Percentiles rank a stretch among this genome's conserved stretches.
Evolutionary conservation across 805 yeast genomes (phyloP).

Genomic region (Lipomyces orientalis): DNA sequence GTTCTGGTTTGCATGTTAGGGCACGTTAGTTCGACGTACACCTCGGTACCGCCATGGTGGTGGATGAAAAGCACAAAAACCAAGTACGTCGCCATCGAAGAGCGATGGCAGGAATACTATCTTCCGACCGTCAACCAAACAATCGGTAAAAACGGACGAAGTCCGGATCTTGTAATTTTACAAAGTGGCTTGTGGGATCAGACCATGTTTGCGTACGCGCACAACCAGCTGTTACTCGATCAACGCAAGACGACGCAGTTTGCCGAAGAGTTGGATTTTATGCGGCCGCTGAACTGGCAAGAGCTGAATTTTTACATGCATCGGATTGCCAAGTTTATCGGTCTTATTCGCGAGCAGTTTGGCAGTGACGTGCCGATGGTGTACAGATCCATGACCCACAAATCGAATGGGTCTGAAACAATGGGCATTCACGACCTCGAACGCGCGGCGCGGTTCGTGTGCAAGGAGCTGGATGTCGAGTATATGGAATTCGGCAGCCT

Average conservation of each 20-base stretch:
- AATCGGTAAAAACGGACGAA: conserved; percentile 12
- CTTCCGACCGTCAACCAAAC: conserved; percentile 5
- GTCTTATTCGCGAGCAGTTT: conserved; percentile 1
- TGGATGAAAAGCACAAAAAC: background rate
- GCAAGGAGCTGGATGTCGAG: conserved; percentile 8
- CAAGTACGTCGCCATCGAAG: conserved; percentile 17
- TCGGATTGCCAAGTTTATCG: conserved; percentile 6
- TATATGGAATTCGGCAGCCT: conserved; percentile 14
- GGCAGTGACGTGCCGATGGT: conserved; percentile 21
- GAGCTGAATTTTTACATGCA: conserved; percentile 21
- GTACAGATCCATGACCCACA: conserved; percentile 13
- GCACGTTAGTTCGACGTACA: conserved; percentile 18
- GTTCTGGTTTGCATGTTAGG: background rate
- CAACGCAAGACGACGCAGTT: background rate
- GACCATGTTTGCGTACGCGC: background rate
- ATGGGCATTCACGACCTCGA: conserved; percentile 6
- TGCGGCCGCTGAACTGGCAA: conserved; percentile 14
- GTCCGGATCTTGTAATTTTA: conserved; percentile 15
- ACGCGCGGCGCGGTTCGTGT: conserved; percentile 9
- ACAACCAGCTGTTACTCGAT: background rate
- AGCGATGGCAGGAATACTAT: conserved; percentile 10
- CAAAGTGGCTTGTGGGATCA: conserved; percentile 26
- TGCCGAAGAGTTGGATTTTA: background rate
- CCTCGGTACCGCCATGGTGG: conserved; percentile 21
- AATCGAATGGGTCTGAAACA: background rate